These are phyloP conservation scores for Macroventuria anomochaeta DNA, from an alignment of 2,329 filamentous ascomycete genomes.

Conservation along the genomic window DNA sequence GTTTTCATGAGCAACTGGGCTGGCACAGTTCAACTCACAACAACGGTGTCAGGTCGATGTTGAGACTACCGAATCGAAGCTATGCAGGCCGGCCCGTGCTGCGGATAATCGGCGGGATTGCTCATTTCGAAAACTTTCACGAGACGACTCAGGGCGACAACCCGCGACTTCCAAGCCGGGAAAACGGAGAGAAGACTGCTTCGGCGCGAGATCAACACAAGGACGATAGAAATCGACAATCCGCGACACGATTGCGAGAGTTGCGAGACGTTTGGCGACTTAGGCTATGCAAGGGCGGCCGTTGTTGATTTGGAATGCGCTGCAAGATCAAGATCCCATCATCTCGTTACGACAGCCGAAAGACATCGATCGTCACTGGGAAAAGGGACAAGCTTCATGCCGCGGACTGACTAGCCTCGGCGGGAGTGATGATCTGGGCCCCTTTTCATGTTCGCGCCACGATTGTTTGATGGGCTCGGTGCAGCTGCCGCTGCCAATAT, in stretches of 20 bases:
- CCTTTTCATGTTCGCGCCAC: slow-evolving; percentile 7
- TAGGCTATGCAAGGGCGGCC: slow-evolving; percentile 3
- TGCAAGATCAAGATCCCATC: neutral
- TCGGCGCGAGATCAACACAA: neutral
- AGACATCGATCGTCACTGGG: slow-evolving; percentile 4
- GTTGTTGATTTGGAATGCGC: slow-evolving; percentile 7
- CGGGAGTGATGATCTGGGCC: slow-evolving; percentile 9
- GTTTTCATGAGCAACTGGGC: neutral
- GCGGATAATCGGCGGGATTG: slow-evolving; percentile 3
- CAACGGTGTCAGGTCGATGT: neutral
- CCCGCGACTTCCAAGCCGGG: slow-evolving; percentile 13
- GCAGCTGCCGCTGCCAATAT: neutral
- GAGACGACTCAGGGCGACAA: slow-evolving; percentile 6
- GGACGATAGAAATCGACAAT: neutral
- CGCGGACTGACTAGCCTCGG: slow-evolving; percentile 2
- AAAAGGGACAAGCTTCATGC: slow-evolving; percentile 10
- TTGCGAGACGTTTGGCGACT: neutral
- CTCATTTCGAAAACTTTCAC: slow-evolving; percentile 15
- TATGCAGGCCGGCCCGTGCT: slow-evolving; percentile 8
- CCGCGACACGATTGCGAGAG: neutral
- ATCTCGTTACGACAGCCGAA: neutral
- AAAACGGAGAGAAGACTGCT: neutral
- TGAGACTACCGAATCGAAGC: slow-evolving; percentile 1
- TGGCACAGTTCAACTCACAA: neutral
- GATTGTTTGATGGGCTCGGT: slow-evolving; percentile 4